phyloP scores from a whole-genome alignment of 139 green algal genomes.

The Cymbomonas tetramitiformis region DNA sequence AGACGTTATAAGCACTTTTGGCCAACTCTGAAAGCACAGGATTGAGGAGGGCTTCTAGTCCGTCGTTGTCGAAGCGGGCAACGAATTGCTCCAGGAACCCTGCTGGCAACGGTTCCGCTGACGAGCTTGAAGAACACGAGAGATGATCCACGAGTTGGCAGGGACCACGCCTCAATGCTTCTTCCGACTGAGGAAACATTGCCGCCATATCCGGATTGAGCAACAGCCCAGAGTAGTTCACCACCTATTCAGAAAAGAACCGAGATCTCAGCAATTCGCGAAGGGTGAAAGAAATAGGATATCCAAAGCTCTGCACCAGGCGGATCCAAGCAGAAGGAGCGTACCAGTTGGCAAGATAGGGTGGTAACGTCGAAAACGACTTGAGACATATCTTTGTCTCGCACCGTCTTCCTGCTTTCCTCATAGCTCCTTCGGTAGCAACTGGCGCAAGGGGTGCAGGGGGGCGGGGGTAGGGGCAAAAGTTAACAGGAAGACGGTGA shows the following conservation, averaged over 20 bases:
- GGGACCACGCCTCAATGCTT: not conserved
- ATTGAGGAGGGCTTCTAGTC: slow-evolving; percentile 41
- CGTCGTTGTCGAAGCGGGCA: slow-evolving; percentile 47
- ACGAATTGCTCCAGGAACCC: slow-evolving; percentile 68
- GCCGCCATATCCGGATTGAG: not conserved
- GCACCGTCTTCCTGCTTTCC: not conserved
- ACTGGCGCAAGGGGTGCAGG: too few species aligned
- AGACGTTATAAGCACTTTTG: slow-evolving; percentile 25
- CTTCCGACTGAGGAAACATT: slow-evolving; percentile 2
- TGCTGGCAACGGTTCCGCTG: slow-evolving; percentile 33
- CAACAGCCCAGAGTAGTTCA: slow-evolving; percentile 12
- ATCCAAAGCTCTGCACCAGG: not conserved
- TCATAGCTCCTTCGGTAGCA: not conserved
- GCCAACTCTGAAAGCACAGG: slow-evolving; percentile 28
- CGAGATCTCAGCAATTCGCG: too few species aligned
- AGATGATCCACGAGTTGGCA: not conserved
- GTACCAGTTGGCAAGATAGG: too few species aligned
- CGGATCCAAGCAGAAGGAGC: not conserved
- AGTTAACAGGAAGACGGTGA: not conserved
- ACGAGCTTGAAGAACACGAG: too few species aligned
- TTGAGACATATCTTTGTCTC: too few species aligned
- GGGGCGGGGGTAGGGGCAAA: too few species aligned
- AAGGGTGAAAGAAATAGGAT: too few species aligned
- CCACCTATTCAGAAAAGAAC: too few species aligned
- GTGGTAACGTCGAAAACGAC: too few species aligned